Percentiles rank a stretch among this genome's conserved stretches.
Evolutionary conservation across 176 grass and related monocot genomes (phyloP).

Genomic region (Avena atlantica): DNA sequence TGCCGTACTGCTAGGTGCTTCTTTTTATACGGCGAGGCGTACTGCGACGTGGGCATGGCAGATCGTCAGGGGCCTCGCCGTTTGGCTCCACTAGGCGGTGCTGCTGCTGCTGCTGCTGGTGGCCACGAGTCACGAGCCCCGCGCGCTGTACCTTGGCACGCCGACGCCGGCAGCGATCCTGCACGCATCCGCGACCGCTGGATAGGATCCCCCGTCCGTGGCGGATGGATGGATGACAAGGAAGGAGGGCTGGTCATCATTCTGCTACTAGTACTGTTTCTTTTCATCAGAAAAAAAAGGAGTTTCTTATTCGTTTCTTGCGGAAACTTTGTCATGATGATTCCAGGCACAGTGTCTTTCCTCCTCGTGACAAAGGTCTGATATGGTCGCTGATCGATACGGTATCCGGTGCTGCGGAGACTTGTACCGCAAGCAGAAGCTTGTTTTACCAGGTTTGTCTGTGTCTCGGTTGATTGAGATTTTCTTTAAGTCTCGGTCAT

Average conservation of each 20-base stretch:
- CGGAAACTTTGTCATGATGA: neutral
- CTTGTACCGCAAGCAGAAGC: neutral
- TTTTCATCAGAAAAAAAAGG: neutral
- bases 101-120: too few relatives aligned
- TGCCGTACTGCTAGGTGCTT: neutral
- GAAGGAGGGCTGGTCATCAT: neutral
- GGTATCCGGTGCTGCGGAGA: conserved; percentile 14
- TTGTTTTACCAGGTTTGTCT: too few relatives aligned
- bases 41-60: neutral
- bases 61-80: neutral
- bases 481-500: too few relatives aligned
- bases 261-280: neutral
- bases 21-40: neutral
- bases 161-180: neutral
- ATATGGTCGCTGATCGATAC: conserved; percentile 40
- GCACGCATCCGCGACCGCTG: neutral
- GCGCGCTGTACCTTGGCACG: neutral
- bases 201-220: neutral
- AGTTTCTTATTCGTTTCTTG: neutral
- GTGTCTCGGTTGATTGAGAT: too few relatives aligned
- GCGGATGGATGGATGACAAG: conserved; percentile 2
- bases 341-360: conserved; percentile 19
- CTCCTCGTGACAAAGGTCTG: conserved; percentile 39
- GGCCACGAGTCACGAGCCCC: neutral
- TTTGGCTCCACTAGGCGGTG: conserved; percentile 24